These are phyloP conservation scores for Arthrinium phaeospermum DNA, from an alignment of 2,329 filamentous ascomycete genomes.

Conservation along the genomic window DNA sequence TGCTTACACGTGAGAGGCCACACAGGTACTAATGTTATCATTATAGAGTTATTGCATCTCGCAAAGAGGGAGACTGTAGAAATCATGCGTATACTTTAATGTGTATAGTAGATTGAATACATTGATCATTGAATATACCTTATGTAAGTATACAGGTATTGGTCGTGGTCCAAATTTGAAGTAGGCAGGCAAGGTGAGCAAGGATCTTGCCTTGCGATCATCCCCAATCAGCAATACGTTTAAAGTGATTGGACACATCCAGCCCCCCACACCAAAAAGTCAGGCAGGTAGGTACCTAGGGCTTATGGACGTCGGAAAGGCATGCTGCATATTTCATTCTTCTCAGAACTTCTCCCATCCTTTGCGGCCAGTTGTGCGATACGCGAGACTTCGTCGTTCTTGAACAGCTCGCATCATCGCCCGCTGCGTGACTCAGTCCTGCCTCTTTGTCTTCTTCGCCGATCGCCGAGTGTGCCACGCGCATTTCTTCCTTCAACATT, in stretches of 20 bases:
- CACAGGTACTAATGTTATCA: too few relatives aligned
- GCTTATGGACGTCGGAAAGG: background rate
- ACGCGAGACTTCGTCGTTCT: constrained; percentile 5
- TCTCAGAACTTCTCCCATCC: constrained; percentile 7
- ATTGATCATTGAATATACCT: background rate
- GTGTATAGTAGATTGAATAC: background rate
- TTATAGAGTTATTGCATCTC: background rate
- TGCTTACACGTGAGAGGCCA: background rate
- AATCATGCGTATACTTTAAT: background rate
- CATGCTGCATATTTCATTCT: constrained; percentile 10
- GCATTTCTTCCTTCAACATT: constrained; percentile 1
- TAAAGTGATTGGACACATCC: background rate
- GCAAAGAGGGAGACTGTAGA: background rate
- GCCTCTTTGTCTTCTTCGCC: background rate
- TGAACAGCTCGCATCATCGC: constrained; percentile 14
- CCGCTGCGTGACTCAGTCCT: constrained; percentile 7
- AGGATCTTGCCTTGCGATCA: background rate
- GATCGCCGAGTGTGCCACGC: constrained; percentile 13
- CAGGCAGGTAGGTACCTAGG: background rate
- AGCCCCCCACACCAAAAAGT: constrained; percentile 6
- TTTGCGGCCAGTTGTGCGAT: constrained; percentile 14
- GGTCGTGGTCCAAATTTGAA: background rate
- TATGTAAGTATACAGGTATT: background rate
- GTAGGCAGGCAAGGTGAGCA: background rate
- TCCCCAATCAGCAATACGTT: constrained; percentile 9